Conservation (phyloP, 2,329 filamentous ascomycete species). For the Dissoconium aciculare region DNA sequence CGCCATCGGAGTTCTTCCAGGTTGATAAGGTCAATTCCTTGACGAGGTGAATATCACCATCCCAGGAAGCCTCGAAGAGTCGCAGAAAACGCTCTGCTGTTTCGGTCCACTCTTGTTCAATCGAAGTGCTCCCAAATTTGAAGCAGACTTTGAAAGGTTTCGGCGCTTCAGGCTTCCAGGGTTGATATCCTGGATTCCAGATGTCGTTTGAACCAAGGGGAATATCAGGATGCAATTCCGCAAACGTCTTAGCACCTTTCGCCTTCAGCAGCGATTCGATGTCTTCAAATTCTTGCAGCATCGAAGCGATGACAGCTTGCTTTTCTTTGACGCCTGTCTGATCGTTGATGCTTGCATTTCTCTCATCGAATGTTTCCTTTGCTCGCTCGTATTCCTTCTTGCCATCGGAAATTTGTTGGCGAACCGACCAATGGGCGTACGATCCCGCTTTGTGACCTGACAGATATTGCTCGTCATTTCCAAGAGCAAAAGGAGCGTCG, state of each 20-base stretch:
- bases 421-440: constrained; percentile 46
- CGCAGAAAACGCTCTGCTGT: constrained; percentile 45
- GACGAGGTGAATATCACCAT: constrained; percentile 50
- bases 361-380: constrained; percentile 19
- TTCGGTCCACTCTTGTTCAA: neutral
- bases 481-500: constrained; percentile 18
- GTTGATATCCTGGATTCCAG: no score
- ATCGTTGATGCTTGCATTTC: constrained; percentile 7
- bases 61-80: constrained; percentile 62
- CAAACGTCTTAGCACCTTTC: constrained; percentile 51
- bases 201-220: no score
- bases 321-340: constrained; percentile 36
- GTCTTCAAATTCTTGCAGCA: constrained; percentile 38
- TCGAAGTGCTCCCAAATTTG: constrained; percentile 29
- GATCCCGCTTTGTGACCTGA: constrained; percentile 35
- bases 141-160: constrained; percentile 37
- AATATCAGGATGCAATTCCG: constrained; percentile 46
- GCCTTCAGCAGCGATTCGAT: constrained; percentile 41
- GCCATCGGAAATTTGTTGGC: constrained; percentile 26
- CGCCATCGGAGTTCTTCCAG: constrained; percentile 36
- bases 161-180: constrained; percentile 4
- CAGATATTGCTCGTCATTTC: constrained; percentile 38
- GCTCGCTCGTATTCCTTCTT: constrained; percentile 25
- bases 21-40: constrained; percentile 47
- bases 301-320: constrained; percentile 36